These are phyloP conservation scores for Trichosporon coremiiforme DNA, from an alignment of 1,284 basidiomycete genomes.

Conservation along the genomic window DNA sequence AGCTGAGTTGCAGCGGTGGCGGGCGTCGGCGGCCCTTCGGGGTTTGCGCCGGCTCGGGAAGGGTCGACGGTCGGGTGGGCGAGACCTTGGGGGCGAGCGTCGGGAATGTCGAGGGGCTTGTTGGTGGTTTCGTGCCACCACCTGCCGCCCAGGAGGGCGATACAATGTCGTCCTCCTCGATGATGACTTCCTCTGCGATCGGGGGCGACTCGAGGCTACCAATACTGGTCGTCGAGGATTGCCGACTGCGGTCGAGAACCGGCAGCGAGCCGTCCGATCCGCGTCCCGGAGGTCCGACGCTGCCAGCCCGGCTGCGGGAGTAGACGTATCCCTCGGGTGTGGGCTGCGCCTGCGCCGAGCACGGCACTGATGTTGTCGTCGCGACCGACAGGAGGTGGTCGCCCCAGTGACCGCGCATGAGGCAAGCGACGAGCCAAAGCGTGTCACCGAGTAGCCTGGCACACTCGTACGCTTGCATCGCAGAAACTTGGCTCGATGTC, in stretches of 20 bases:
- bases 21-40: slow-evolving; percentile 3
- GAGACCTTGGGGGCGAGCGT: background rate
- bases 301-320: slow-evolving; percentile 10
- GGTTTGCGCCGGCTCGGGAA: background rate
- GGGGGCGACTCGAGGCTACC: slow-evolving; percentile 21
- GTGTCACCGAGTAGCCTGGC: slow-evolving; percentile 49
- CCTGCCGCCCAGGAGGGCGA: slow-evolving; percentile 2
- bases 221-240: slow-evolving; percentile 1
- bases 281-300: background rate
- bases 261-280: slow-evolving; percentile 14
- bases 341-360: slow-evolving; percentile 12
- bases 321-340: slow-evolving; percentile 14
- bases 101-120: background rate
- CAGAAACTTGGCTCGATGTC: slow-evolving; percentile 40
- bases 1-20: background rate
- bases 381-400: background rate
- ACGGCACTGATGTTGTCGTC: background rate
- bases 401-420: background rate
- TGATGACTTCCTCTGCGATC: slow-evolving; percentile 29
- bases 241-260: background rate
- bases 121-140: background rate
- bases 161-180: slow-evolving; percentile 18
- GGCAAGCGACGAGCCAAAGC: slow-evolving; percentile 18
- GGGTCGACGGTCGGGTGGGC: background rate
- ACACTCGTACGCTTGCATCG: slow-evolving; percentile 47